These are phyloP conservation scores for Chaetomium strumarium DNA, from an alignment of 2,329 filamentous ascomycete genomes.

Conservation along the genomic window DNA sequence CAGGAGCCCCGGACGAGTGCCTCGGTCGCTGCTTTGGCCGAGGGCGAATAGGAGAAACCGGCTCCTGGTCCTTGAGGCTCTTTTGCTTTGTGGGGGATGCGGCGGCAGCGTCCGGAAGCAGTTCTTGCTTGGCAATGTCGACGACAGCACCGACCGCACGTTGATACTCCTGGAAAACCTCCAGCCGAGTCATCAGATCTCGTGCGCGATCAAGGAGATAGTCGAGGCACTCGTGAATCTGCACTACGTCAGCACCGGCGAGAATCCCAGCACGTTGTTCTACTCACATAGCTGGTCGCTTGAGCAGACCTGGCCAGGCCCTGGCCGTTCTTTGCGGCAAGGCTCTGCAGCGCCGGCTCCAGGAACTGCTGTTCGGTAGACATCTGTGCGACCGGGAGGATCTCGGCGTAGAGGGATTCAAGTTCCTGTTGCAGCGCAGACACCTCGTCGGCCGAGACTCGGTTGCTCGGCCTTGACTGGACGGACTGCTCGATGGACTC, in stretches of 20 bases:
- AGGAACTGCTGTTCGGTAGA: slow-evolving; percentile 62
- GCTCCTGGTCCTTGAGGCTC: slow-evolving; percentile 16
- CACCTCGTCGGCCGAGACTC: slow-evolving; percentile 37
- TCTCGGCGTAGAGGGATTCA: slow-evolving; percentile 63
- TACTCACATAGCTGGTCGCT: slow-evolving; percentile 47
- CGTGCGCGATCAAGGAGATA: slow-evolving; percentile 45
- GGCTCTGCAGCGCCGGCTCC: slow-evolving; percentile 49
- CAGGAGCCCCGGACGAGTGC: slow-evolving; percentile 30
- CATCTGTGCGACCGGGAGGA: slow-evolving; percentile 65
- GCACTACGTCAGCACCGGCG: slow-evolving; percentile 21
- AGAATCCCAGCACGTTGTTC: background rate
- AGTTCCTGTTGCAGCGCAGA: slow-evolving; percentile 56
- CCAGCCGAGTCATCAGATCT: slow-evolving; percentile 37
- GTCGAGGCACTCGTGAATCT: slow-evolving; percentile 49
- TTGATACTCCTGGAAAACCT: slow-evolving; percentile 43
- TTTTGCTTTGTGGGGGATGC: slow-evolving; percentile 32
- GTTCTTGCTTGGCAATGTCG: slow-evolving; percentile 39
- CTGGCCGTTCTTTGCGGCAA: slow-evolving; percentile 39
- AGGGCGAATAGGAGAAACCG: slow-evolving; percentile 32
- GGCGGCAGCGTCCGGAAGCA: slow-evolving; percentile 25
- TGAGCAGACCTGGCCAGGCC: slow-evolving; percentile 40
- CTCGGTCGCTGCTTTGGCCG: slow-evolving; percentile 27
- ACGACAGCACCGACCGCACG: slow-evolving; percentile 35
- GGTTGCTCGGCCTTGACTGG: slow-evolving; percentile 8
- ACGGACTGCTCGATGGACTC: slow-evolving; percentile 36